Evolutionary conservation across 495 filamentous ascomycete genomes (phyloP), one percentile per base, ranked within the genome.

Genomic region (Aspergillus biplanus): DNA sequence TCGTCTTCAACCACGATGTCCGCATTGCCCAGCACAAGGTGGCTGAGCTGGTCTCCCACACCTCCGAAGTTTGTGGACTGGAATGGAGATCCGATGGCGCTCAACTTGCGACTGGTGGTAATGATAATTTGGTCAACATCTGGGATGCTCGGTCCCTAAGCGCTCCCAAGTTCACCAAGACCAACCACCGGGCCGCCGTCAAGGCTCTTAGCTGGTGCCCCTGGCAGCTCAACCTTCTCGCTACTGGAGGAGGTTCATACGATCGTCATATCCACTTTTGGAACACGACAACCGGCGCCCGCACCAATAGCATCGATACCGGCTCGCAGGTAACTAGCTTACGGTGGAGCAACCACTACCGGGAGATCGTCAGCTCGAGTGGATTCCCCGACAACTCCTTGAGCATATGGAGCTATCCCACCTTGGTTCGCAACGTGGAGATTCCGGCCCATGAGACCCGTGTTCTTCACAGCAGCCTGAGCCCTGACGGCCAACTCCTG

Each of bases 1-100:
- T 96, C n/a, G 93, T 98, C 65, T 97, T 88, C 87, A 98, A 98
- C 85, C 95, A 99, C 77, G 95, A 99, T 78, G 95, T 99, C 65
- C 93, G 95, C 67, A 88, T 99, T 67, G 96, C 95, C 31, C 85
- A 98, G 69, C 95, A 99, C 88, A 98, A 99, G 83, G 86, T 92
- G 56, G 96, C 95, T 39, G 94, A 97, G 82, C 92, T 99, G 33
- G 88, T 95, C 60, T 95, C 91, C 1, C 95, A 99, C 79, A 96
- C 92, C 37, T 95, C 93, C 0, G 96, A 99, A 73, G 96, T 99
- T 52, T 99, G 95, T 71, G 95, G 95, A 52, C 87, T 99, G 7
- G 95, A 99, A 73, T 99, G 95, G 95, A 87, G 95, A 61, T 87
- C 93, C 6, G 95, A 99, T 69, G 95, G 95, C 65, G 90, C 95